phyloP scores from a whole-genome alignment of 2,329 filamentous ascomycete genomes.

The Pestalotiopsis sp. region DNA sequence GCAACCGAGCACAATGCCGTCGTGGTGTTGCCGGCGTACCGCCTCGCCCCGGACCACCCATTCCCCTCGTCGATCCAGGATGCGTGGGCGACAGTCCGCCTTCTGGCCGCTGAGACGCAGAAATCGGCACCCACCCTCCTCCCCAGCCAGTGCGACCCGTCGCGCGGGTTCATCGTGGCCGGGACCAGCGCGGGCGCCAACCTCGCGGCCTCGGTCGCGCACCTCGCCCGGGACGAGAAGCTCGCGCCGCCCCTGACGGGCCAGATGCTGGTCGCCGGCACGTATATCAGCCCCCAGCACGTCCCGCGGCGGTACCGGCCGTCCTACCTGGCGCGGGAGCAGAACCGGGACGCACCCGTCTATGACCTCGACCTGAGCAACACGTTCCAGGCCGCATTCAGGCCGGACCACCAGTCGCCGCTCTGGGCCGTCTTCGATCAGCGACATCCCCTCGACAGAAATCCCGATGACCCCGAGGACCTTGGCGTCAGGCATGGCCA shows the following conservation, averaged over 20 bases:
- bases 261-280: constrained; percentile 12
- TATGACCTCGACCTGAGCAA: constrained; percentile 1
- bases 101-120: constrained; percentile 30
- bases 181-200: constrained; percentile 8
- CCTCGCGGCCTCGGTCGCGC: constrained; percentile 14
- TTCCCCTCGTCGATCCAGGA: constrained; percentile 59
- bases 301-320: constrained; percentile 3
- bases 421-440: constrained; percentile 12
- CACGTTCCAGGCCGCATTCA: neutral
- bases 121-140: neutral
- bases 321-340: constrained; percentile 2
- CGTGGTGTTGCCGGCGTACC: constrained; percentile 38
- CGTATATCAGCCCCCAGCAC: neutral
- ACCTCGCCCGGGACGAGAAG: constrained; percentile 15
- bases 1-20: constrained; percentile 14
- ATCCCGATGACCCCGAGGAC: neutral
- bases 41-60: constrained; percentile 56
- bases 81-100: constrained; percentile 55
- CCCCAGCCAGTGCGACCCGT: constrained; percentile 3
- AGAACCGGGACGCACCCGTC: constrained; percentile 8
- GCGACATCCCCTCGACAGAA: neutral
- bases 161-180: constrained; percentile 7
- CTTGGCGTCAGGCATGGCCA: neutral
- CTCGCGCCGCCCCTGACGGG: constrained; percentile 19
- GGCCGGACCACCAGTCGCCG: neutral